phyloP scores from a whole-genome alignment of 257 asterid genomes.

The Eustoma russellianum region DNA sequence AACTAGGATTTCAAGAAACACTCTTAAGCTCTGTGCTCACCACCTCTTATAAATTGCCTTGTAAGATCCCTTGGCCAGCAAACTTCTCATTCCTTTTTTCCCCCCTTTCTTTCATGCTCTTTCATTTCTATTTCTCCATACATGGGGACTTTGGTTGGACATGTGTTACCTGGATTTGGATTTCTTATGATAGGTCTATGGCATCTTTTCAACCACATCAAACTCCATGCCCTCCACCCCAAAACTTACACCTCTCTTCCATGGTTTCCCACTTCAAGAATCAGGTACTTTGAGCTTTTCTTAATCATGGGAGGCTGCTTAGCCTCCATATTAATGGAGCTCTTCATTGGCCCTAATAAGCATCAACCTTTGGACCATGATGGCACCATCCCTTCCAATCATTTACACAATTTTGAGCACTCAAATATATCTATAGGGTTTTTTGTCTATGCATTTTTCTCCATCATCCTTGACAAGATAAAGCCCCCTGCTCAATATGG shows the following conservation, averaged over 20 bases:
- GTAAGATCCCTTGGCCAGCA: not conserved
- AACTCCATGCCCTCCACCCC: constrained; percentile 46
- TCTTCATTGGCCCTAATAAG: constrained; percentile 29
- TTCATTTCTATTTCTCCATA: constrained; percentile 3
- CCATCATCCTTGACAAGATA: constrained; percentile 35
- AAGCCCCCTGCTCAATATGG: constrained; percentile 31
- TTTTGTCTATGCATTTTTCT: constrained; percentile 47
- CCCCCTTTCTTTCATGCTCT: not conserved
- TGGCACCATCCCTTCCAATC: constrained; percentile 42
- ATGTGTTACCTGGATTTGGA: constrained; percentile 56
- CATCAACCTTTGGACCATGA: constrained; percentile 42
- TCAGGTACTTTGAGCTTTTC: constrained; percentile 45
- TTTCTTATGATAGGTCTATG: constrained; percentile 58
- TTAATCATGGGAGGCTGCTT: constrained; percentile 30
- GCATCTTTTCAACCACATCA: constrained; percentile 64
- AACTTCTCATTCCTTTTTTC: not conserved
- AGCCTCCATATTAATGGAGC: constrained; percentile 41
- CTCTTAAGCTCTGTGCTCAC: not conserved
- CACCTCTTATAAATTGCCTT: constrained; percentile 5
- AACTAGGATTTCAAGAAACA: constrained; percentile 5
- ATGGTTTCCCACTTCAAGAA: constrained; percentile 54
- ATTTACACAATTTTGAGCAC: constrained; percentile 66
- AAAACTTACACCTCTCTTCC: constrained; percentile 47
- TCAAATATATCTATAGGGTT: constrained; percentile 59
- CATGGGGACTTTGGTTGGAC: constrained; percentile 59